Percentiles rank a stretch among this genome's conserved stretches.
phyloP scores from a whole-genome alignment of 768 basidiomycete species.

The Trametes coccinea region DNA sequence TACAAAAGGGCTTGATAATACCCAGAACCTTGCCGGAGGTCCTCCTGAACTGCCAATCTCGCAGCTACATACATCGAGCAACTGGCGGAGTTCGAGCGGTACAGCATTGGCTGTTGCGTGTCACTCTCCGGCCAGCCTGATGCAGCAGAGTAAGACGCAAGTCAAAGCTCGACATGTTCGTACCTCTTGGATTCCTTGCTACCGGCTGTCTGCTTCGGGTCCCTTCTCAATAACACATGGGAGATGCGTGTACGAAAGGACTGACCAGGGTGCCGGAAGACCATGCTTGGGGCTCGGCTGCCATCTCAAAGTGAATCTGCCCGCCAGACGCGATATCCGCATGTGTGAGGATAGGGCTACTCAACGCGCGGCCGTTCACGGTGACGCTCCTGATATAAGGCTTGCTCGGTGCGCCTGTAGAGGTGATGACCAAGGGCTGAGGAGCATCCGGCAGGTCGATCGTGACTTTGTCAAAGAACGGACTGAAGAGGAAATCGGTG shows the following conservation, averaged over 20 bases:
- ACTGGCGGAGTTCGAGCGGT: too few relatives aligned
- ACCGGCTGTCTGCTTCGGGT: not conserved
- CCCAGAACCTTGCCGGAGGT: too few relatives aligned
- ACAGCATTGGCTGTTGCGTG: not conserved
- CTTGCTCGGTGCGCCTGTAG: conserved; percentile 56
- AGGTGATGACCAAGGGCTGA: conserved; percentile 49
- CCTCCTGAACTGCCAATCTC: too few relatives aligned
- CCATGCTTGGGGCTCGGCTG: conserved; percentile 47
- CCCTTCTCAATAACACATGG: not conserved
- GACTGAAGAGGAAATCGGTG: conserved; percentile 29
- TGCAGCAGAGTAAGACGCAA: not conserved
- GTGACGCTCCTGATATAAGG: conserved; percentile 61
- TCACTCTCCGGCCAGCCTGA: too few relatives aligned
- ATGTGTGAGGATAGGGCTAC: conserved; percentile 55
- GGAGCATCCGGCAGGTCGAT: conserved; percentile 51
- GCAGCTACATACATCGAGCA: too few relatives aligned
- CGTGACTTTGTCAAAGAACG: conserved; percentile 54
- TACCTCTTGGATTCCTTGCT: conserved; percentile 6
- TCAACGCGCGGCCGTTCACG: conserved; percentile 50
- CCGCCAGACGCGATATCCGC: conserved; percentile 61
- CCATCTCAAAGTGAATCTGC: conserved; percentile 66
- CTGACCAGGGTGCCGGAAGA: conserved; percentile 34
- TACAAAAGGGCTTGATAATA: too few relatives aligned
- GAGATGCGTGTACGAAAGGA: too few relatives aligned
- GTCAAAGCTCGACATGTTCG: conserved; percentile 12